Evolutionary conservation across 2,329 filamentous ascomycete genomes (phyloP).

Genomic region (Aureobasidium sp.): DNA sequence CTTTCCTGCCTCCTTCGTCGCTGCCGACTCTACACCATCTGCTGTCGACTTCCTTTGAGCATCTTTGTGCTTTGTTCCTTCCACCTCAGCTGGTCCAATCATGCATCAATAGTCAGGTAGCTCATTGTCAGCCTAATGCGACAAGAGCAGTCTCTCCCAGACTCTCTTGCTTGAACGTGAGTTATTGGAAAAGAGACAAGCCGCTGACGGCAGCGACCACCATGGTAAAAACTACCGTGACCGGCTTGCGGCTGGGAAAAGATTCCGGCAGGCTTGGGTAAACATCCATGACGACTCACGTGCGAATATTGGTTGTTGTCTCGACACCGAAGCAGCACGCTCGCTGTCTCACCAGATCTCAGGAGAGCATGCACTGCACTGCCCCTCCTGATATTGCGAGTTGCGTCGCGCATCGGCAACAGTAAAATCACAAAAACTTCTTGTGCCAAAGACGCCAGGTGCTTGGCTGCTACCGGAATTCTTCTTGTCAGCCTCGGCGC

Average conservation of each 20-base stretch:
- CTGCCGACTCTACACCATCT: not conserved
- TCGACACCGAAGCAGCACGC: not conserved
- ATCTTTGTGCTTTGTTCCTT: not conserved
- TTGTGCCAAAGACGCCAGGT: not conserved
- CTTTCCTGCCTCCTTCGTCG: not conserved
- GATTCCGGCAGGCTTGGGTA: not conserved
- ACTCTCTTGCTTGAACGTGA: not conserved
- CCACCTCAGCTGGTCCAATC: not conserved
- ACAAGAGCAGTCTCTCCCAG: not conserved
- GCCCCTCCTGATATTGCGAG: not conserved
- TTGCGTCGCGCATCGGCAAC: not conserved
- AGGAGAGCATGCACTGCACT: not conserved
- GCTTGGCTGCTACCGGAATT: conserved; percentile 2
- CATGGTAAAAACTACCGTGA: not conserved
- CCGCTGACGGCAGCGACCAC: not conserved
- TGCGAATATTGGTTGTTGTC: not conserved
- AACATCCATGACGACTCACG: not conserved
- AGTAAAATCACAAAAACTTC: not conserved
- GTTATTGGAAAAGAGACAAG: not conserved
- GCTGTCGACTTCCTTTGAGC: not conserved
- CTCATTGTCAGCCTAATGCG: not conserved
- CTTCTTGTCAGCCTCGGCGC: conserved; percentile 9
- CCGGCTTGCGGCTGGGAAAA: not conserved
- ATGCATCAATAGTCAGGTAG: not conserved
- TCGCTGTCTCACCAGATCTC: not conserved